Evolutionary conservation across 2,329 filamentous ascomycete species (phyloP), one percentile per base, ranked within the genome.

Genomic region (Ophiostoma sp.): DNA sequence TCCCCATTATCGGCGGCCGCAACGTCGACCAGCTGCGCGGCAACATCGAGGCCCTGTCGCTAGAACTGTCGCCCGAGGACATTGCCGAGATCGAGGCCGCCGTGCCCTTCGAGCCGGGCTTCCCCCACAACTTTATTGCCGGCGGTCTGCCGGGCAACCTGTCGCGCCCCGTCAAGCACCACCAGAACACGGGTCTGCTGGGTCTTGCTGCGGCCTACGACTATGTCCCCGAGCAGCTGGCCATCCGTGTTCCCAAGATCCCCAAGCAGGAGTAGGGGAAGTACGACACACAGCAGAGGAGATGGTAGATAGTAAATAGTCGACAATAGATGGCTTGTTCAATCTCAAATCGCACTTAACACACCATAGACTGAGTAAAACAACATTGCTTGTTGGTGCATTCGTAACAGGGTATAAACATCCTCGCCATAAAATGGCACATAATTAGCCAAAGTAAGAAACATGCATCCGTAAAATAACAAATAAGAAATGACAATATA

Each of bases 1-100:
- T 91, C 76, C 91, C 91, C 0, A 87, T 93, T 57, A 82, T 92
- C 4, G 90, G 90, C 13, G 88, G 89, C 0, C 84, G 90, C 13
- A 92, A 88, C 74, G 78, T 91, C 11, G 86, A 89, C 67, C 90
- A 93, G 76, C 80, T 94, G 57, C 85, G 88, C 76, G 83, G 83
- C 71, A 93, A 92, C 75, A 89, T 93, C 73, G 85, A 89, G 75
- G 88, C 89, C 0, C 81, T 94, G 52, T 82, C 81, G 1, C 79
- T 93, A 60, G 79, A 83, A 69, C 80, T 94, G 48, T 84, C 80
- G 0, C 77, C 81, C 0, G 83, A 89, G 71, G 89, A 94, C 62
- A 85, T 94, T 35, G 79, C 85, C 52, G 84, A 88, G 74, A 87
- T 93, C 71, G 90, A 93, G 72, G 80, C 76, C 6, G 87, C 87